Evolutionary conservation across 1,284 basidiomycete genomes (phyloP).

Genomic region (Athelia sp.): DNA sequence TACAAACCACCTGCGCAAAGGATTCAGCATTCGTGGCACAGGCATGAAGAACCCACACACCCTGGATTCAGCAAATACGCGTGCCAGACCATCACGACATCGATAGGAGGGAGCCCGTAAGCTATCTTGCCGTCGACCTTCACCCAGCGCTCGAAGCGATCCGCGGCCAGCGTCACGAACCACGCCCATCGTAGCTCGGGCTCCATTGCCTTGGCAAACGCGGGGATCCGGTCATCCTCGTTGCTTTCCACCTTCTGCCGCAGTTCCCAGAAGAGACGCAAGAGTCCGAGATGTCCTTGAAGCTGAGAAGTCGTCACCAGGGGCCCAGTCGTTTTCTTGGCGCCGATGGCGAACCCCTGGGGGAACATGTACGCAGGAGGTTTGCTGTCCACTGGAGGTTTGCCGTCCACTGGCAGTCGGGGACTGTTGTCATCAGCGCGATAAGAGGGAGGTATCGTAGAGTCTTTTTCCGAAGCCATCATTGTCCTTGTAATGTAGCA

Average conservation of each 20-base stretch:
- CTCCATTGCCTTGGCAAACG: constrained; percentile 4
- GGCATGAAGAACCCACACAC: constrained; percentile 17
- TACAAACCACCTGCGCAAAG: constrained; percentile 29
- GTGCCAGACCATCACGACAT: constrained; percentile 48
- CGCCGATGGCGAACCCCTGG: constrained; percentile 9
- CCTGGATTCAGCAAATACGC: constrained; percentile 42
- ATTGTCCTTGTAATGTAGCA: too few relatives aligned
- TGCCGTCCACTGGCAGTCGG: too few relatives aligned
- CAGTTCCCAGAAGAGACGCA: constrained; percentile 6
- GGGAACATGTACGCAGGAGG: constrained; percentile 14
- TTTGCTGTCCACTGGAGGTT: too few relatives aligned
- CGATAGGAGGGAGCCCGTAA: constrained; percentile 34
- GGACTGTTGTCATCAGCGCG: too few relatives aligned
- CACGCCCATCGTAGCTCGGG: constrained; percentile 14
- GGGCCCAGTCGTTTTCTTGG: constrained; percentile 2
- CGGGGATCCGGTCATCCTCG: constrained; percentile 7
- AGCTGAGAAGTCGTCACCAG: constrained; percentile 10
- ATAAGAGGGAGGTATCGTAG: too few relatives aligned
- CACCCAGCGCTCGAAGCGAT: constrained; percentile 27
- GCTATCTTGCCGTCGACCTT: constrained; percentile 2
- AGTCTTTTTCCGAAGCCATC: too few relatives aligned
- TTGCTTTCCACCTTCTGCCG: constrained; percentile 4
- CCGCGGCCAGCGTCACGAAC: constrained; percentile 19
- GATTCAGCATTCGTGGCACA: neutral
- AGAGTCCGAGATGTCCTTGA: constrained; percentile 15